Conservation (phyloP, 1,284 basidiomycete species). For the Naganishia cerealis region DNA sequence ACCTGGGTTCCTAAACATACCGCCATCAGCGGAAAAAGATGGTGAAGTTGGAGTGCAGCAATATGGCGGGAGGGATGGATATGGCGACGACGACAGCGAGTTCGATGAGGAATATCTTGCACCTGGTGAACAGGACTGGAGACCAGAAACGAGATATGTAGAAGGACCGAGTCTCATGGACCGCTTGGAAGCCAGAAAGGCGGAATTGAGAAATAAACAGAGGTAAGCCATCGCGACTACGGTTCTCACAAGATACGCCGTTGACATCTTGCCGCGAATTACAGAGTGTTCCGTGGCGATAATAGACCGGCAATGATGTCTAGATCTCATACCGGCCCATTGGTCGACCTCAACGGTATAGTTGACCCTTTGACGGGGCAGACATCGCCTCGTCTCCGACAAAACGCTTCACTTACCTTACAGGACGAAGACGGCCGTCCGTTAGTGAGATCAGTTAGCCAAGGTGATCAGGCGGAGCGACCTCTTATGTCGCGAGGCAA, state of each 20-base stretch:
- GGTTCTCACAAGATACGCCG: neutral
- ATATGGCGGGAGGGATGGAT: conserved; percentile 35
- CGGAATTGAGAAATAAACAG: conserved; percentile 45
- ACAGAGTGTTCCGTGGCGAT: conserved; percentile 51
- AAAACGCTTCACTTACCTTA: neutral
- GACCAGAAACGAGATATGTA: conserved; percentile 30
- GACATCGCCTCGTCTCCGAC: neutral
- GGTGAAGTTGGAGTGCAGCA: conserved; percentile 37
- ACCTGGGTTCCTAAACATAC: conserved; percentile 35
- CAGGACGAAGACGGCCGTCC: conserved; percentile 8
- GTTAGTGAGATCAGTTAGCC: neutral
- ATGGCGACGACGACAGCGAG: conserved; percentile 35
- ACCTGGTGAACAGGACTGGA: conserved; percentile 32
- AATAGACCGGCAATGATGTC: conserved; percentile 53
- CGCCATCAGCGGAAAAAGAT: conserved; percentile 35
- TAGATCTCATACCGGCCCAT: conserved; percentile 29
- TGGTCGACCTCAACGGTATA: conserved; percentile 3
- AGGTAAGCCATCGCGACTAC: conserved; percentile 38
- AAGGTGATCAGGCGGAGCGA: neutral
- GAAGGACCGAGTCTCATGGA: conserved; percentile 51
- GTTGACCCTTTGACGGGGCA: neutral
- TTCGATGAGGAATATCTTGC: conserved; percentile 26
- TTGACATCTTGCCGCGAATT: neutral
- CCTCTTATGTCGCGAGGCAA: conserved; percentile 41
- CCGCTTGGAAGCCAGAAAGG: conserved; percentile 51